phyloP scores from a whole-genome alignment of 2,329 filamentous ascomycete species.

The Fusarium burgessii region DNA sequence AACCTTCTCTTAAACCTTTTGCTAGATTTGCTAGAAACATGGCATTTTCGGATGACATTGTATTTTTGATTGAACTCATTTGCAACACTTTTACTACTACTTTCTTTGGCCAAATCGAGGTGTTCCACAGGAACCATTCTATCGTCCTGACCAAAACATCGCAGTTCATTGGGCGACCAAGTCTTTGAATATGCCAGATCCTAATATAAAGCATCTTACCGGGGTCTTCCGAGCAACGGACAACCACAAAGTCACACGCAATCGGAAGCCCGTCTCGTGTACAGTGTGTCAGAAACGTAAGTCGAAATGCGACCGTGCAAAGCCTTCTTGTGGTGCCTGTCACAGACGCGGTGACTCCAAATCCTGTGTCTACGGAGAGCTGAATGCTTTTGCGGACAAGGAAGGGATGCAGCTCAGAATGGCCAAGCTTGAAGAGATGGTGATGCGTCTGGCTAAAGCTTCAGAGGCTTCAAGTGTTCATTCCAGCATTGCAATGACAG shows the following conservation, averaged over 20 bases:
- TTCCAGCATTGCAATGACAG: not conserved
- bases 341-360: conserved; percentile 52
- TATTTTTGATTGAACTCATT: not conserved
- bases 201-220: conserved; percentile 41
- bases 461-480: conserved; percentile 1
- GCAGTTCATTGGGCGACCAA: not conserved
- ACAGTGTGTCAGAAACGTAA: conserved; percentile 57
- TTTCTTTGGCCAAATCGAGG: not conserved
- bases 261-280: conserved; percentile 58
- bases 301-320: conserved; percentile 57
- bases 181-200: conserved; percentile 38
- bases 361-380: conserved; percentile 51
- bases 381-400: conserved; percentile 25
- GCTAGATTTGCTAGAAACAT: not conserved
- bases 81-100: not conserved
- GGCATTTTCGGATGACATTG: not conserved
- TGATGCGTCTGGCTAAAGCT: conserved; percentile 51
- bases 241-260: conserved; percentile 53
- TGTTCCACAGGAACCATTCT: not conserved
- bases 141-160: not conserved
- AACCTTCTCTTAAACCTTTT: not conserved
- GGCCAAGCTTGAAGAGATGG: conserved; percentile 56
- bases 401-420: conserved; percentile 56
- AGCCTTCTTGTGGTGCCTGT: conserved; percentile 55
- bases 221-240: conserved; percentile 55